phyloP scores from a whole-genome alignment of 805 yeast genomes.

The Sungouiella thailandica region DNA sequence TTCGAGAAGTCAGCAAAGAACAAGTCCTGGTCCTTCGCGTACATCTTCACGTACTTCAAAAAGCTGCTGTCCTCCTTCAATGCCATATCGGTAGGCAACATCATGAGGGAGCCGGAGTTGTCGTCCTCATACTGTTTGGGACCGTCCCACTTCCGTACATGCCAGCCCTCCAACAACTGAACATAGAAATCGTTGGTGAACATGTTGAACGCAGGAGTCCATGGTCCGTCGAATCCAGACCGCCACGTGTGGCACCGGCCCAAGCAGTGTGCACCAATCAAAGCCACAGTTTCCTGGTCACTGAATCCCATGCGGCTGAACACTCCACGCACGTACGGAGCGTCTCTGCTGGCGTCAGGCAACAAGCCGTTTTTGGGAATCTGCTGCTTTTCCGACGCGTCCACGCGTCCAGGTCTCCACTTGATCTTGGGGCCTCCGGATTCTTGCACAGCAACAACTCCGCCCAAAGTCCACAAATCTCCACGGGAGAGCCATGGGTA shows the following conservation, averaged over 20 bases:
- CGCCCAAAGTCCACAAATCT: slow-evolving; percentile 71
- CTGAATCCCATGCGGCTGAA: slow-evolving; percentile 43
- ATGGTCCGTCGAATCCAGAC: slow-evolving; percentile 40
- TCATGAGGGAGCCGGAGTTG: slow-evolving; percentile 41
- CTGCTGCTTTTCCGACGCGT: slow-evolving; percentile 19
- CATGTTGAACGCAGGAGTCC: slow-evolving; percentile 36
- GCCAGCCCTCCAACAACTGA: slow-evolving; percentile 50
- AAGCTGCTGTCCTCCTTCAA: slow-evolving; percentile 44
- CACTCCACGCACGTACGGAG: slow-evolving; percentile 41
- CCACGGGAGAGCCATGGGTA: slow-evolving; percentile 62
- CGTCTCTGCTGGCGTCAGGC: slow-evolving; percentile 45
- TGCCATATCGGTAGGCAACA: slow-evolving; percentile 57
- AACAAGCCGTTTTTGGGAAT: slow-evolving; percentile 47
- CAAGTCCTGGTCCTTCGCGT: slow-evolving; percentile 45
- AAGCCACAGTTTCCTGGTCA: slow-evolving; percentile 38
- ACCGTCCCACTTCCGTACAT: slow-evolving; percentile 38
- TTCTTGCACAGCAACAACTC: slow-evolving; percentile 58
- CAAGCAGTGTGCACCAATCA: slow-evolving; percentile 40
- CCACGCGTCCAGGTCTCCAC: slow-evolving; percentile 52
- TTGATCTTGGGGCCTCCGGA: slow-evolving; percentile 59
- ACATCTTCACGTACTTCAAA: slow-evolving; percentile 41
- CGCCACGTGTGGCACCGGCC: slow-evolving; percentile 35
- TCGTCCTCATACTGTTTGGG: slow-evolving; percentile 38
- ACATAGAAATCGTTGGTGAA: slow-evolving; percentile 38
- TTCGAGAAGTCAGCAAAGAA: slow-evolving; percentile 47